phyloP scores from a whole-genome alignment of 345 rosid genomes.

The Schrenkiella parvula region DNA sequence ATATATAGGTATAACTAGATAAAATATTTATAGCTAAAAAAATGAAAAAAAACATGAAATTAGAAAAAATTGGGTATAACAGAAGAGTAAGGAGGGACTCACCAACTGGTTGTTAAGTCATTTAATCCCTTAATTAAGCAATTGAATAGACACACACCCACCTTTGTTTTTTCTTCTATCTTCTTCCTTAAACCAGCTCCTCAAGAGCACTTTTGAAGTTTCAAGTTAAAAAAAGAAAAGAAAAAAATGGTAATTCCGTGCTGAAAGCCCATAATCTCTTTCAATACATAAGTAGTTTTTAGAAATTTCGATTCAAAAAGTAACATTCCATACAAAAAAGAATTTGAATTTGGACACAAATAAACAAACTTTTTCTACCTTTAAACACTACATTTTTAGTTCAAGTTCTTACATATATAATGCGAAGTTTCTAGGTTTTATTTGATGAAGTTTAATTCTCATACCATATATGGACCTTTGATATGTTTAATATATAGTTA shows the following conservation, averaged over 20 bases:
- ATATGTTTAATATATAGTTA: not conserved
- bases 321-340: no score
- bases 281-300: no score
- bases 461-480: not conserved
- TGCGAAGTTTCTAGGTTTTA: not conserved
- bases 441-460: slow-evolving; percentile 4
- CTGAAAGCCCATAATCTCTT: no score
- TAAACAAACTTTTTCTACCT: no score
- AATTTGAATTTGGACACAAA: no score
- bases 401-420: no score
- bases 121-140: slow-evolving; percentile 59
- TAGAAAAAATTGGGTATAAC: slow-evolving; percentile 23
- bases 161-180: slow-evolving; percentile 19
- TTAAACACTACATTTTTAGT: no score
- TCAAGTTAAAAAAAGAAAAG: no score
- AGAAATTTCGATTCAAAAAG: no score
- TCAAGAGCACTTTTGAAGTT: not conserved
- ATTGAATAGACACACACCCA: slow-evolving; percentile 39
- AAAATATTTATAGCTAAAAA: not conserved
- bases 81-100: slow-evolving; percentile 25
- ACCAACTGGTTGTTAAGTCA: slow-evolving; percentile 76
- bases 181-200: slow-evolving; percentile 21
- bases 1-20: not conserved
- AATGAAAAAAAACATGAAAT: slow-evolving; percentile 2
- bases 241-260: no score